Conservation (phyloP, 1,284 basidiomycete species). For the Coriolopsis trogii region DNA sequence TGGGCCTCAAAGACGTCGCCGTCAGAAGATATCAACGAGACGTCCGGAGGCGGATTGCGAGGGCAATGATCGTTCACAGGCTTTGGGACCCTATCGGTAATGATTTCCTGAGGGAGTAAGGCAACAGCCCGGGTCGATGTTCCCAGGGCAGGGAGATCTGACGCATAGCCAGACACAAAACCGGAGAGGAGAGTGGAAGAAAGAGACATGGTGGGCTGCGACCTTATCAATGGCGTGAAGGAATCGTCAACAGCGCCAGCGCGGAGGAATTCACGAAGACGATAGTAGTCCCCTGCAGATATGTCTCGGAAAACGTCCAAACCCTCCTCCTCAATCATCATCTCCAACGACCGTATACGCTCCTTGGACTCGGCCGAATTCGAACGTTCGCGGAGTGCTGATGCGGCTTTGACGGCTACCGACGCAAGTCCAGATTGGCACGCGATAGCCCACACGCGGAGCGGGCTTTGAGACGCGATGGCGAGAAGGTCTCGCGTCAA, state of each 20-base stretch:
- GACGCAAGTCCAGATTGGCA: constrained; percentile 7
- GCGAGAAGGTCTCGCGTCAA: constrained; percentile 6
- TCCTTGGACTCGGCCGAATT: background rate
- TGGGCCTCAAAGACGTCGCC: background rate
- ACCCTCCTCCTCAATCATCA: background rate
- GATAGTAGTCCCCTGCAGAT: constrained; percentile 19
- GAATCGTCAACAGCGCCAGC: background rate
- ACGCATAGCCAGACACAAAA: too few species aligned
- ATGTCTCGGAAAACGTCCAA: constrained; percentile 4
- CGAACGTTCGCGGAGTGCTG: background rate
- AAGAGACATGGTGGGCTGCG: background rate
- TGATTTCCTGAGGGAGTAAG: background rate
- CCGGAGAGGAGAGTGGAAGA: background rate
- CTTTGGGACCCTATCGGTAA: too few species aligned
- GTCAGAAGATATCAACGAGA: background rate
- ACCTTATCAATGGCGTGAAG: background rate
- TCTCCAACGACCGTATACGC: background rate
- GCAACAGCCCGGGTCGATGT: too few species aligned
- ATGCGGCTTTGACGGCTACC: constrained; percentile 12
- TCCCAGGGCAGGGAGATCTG: too few species aligned
- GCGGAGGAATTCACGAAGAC: constrained; percentile 4
- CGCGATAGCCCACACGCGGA: constrained; percentile 18
- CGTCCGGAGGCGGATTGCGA: background rate
- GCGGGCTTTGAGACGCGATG: background rate
- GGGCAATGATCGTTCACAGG: too few species aligned